Conservation (phyloP, 176 grass and related monocot species). For the Oryza nivara region DNA sequence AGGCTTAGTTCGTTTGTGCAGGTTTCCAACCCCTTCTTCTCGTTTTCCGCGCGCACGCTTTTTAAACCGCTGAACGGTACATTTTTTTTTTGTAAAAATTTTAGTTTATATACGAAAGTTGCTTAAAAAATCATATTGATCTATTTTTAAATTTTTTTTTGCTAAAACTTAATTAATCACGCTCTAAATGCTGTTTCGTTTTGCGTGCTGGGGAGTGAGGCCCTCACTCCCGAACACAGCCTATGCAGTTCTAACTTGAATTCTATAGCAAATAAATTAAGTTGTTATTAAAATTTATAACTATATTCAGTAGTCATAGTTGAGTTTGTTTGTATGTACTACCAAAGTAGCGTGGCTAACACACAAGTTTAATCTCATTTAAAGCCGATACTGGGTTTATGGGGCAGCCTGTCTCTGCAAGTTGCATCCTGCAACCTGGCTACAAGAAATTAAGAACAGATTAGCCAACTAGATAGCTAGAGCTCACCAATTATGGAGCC, state of each 20-base stretch:
- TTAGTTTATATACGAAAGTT: too few species aligned
- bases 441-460: neutral
- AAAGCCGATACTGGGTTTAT: neutral
- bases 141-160: too few species aligned
- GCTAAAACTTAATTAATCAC: too few species aligned
- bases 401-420: constrained; percentile 10
- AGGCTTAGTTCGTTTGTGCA: too few species aligned
- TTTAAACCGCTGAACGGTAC: too few species aligned
- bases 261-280: neutral
- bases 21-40: too few species aligned
- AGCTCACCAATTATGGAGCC: neutral
- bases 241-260: neutral
- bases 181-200: too few species aligned
- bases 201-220: too few species aligned
- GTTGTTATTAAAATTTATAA: neutral
- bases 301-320: neutral
- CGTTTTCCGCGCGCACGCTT: too few species aligned
- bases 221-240: too few species aligned
- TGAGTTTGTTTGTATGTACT: neutral
- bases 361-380: neutral
- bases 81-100: too few species aligned
- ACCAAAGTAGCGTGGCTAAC: neutral
- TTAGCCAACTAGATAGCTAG: neutral
- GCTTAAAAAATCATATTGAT: too few species aligned
- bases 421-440: neutral